Percentiles rank a stretch among this genome's conserved stretches.
Conservation (phyloP, 192 early-diverging fungal genomes). For the Rhizophagus clarus region DNA sequence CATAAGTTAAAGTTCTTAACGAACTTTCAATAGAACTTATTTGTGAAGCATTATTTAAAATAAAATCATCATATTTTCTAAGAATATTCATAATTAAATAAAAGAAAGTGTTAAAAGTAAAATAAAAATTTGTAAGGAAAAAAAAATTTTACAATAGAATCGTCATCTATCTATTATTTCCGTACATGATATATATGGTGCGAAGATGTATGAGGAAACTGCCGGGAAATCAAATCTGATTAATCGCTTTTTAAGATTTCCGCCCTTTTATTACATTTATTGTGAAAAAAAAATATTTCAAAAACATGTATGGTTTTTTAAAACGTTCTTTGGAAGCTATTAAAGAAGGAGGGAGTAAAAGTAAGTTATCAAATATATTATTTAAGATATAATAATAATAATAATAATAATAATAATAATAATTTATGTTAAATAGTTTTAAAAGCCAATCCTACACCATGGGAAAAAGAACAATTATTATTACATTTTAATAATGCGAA, state of each 20-base stretch:
- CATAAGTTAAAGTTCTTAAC: constrained; percentile 84
- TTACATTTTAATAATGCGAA: constrained; percentile 60
- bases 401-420: too few species aligned
- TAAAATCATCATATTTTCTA: constrained; percentile 79
- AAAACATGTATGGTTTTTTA: not conserved
- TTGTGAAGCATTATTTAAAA: constrained; percentile 86
- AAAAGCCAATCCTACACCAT: constrained; percentile 35
- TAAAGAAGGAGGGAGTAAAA: constrained; percentile 17
- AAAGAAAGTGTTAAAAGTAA: not conserved
- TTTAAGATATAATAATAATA: too few species aligned
- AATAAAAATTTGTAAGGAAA: not conserved
- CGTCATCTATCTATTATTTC: too few species aligned
- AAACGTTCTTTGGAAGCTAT: constrained; percentile 20
- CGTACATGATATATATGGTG: too few species aligned
- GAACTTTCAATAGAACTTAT: constrained; percentile 87
- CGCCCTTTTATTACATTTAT: too few species aligned
- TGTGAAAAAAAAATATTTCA: not conserved
- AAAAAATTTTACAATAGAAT: not conserved
- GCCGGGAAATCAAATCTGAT: too few species aligned
- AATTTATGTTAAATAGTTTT: not conserved
- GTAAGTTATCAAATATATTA: constrained; percentile 1
- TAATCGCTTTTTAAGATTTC: too few species aligned
- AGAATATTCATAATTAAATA: constrained; percentile 52
- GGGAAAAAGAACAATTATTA: constrained; percentile 75
- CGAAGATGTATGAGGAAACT: too few species aligned